Conservation (phyloP, 352 stramenopile species). For the Globisporangium takayamanum region DNA sequence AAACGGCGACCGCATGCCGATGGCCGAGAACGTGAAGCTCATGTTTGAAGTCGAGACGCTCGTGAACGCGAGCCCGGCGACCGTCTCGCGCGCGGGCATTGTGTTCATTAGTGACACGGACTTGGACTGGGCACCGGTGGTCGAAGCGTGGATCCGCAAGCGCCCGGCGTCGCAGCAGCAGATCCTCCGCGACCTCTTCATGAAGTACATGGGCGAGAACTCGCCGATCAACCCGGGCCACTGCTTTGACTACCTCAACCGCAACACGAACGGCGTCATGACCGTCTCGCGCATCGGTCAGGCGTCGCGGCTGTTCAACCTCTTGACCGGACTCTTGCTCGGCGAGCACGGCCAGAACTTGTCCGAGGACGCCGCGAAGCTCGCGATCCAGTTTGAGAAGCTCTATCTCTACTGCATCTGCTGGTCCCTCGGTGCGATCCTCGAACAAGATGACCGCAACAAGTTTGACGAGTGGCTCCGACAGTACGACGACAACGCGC, state of each 20-base stretch:
- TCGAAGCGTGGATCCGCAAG: constrained; percentile 95
- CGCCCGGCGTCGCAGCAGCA: constrained; percentile 80
- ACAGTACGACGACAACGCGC: constrained; percentile 85
- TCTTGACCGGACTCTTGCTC: constrained; percentile 90
- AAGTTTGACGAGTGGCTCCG: constrained; percentile 96
- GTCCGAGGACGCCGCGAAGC: constrained; percentile 56
- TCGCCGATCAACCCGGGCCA: constrained; percentile 91
- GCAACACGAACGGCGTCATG: constrained; percentile 93
- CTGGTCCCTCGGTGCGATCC: constrained; percentile 94
- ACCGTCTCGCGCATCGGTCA: constrained; percentile 89
- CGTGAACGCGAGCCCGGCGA: constrained; percentile 95
- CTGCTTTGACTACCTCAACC: constrained; percentile 95
- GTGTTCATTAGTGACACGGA: constrained; percentile 98
- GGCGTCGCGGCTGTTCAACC: constrained; percentile 70
- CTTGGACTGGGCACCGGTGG: constrained; percentile 95
- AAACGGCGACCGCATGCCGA: constrained; percentile 96
- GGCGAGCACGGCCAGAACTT: constrained; percentile 66
- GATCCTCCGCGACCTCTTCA: constrained; percentile 89
- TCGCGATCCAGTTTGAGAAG: constrained; percentile 89
- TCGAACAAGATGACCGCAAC: constrained; percentile 94
- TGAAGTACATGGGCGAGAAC: constrained; percentile 96
- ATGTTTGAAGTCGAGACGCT: constrained; percentile 98
- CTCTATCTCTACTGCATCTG: constrained; percentile 96
- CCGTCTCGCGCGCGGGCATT: constrained; percentile 95
- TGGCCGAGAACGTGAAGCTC: constrained; percentile 97